Base-by-base conservation (phyloP, 163 green algal genomes). In the Coccomyxa subellipsoidea region DNA sequence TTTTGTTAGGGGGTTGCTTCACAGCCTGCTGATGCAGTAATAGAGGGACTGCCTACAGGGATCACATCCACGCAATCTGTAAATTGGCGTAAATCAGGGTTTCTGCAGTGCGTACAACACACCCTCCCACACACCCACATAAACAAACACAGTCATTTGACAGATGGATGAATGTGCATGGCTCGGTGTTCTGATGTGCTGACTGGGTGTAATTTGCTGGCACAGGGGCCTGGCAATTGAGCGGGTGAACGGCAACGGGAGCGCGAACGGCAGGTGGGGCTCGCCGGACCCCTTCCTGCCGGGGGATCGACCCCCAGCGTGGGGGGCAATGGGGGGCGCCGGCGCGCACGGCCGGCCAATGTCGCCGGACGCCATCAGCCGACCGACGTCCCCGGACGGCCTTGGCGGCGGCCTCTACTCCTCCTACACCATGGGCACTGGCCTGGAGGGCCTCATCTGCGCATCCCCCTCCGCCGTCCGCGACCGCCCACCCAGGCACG, bases 361-460 rank as follows among this genome's bases (percentile, higher is more conserved):
- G 40, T 84, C 80, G n/a, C n/a, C 29, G 15, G 37, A 69, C 34
- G 32, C 32, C 7, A 70, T 53, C 27, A 38, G 6, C 12, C 71
- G 85, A 2, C 85, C 85, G 3, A 84, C 88, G 38, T 90, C 84
- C 36, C 89, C 89, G 29, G 86, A 91, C 77, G 88, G 89, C 36
- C 54, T 92, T 34, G 88, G 85, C 12, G 80, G 72, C 7, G 86
- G 84, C 21, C 54, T 92, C 12, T 88, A 85, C 82, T 89, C 77
- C 29, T 91, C 88, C 35, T 85, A 90, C 25, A 88, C 88, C 54
- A 85, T 93, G 81, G 88, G 87, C 73, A 84, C 85, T 10, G 89
- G 89, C 9, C 75, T 93, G 80, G 89, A 93, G 76, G 89, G 88
- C 0, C 88, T 93, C 34, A 83, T 93, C 32, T 85, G 80, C 32